Base-by-base conservation (phyloP, 495 filamentous ascomycete genomes). In the Hyaloscypha bicolor region DNA sequence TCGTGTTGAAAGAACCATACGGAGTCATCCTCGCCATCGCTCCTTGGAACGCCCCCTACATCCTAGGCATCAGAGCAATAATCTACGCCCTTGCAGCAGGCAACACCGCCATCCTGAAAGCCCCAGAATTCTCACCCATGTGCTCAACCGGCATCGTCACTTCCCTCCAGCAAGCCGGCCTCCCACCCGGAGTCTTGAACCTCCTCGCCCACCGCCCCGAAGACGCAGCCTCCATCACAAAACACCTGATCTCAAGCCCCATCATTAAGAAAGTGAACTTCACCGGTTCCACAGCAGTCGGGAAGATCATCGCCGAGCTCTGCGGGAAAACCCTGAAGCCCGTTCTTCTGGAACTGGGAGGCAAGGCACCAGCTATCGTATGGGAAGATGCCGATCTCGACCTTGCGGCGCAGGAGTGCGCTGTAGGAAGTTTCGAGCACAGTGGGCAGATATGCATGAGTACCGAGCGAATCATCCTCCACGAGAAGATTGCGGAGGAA, bases 371-470 rank as follows among this genome's bases (percentile, higher is more conserved):
- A 4, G 81, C 88, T 42, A 85, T 91, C 63, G 83, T 92, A 0
- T 85, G 83, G 76, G 83, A 88, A 51, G 88, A 91, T 77, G 89
- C 88, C 5, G 82, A 91, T 71, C 67, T 91, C 12, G 80, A 84
- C 35, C 66, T 79, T 39, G 89, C 88, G 2, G 89, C 87, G 0
- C 55, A 73, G 31, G 76, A 80, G 57, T 83, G 82, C 70, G 79
- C 80, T 0, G 62, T 81, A 5, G 86, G 86, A 2, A 79, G 85
- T 4, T 86, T 88, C 75, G 63, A 86, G 52, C 81, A 86, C 72
- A 75, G 85, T 29, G 94, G 94, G 1, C 94, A 97, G 81, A 87
- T 96, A 59, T 97, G 94, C 81, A 95, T 97, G 94, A 85, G 87
- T 3, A 96, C 93, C 0, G 94, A 97, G 79, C 87, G 90, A 31